Evolutionary conservation across 768 basidiomycete genomes (phyloP), one percentile per base, ranked within the genome.

Genomic region (Amanita thiersii): DNA sequence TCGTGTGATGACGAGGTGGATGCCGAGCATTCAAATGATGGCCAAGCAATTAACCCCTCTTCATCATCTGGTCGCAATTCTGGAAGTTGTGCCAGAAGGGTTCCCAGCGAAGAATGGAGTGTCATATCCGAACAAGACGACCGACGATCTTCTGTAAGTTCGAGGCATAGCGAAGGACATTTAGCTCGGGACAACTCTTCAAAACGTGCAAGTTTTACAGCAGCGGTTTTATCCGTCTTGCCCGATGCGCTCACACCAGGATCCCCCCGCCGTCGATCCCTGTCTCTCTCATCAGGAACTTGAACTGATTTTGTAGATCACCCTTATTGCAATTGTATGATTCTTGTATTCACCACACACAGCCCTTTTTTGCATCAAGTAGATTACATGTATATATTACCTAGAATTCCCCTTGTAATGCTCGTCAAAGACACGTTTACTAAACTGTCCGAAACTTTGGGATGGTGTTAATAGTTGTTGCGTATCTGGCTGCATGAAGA

Each of bases 401-500:
- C 47, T 55, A 56, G 54, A 57, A 47, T 47, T 50, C 35, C 50
- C 49, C 18, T 58, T 50, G 44, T 75, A 75, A 59, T 73, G 70
- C 50, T 75, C 70, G 44, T 70, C 66, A 33, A 97, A 80, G 15
- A 96, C 75, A 43, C 77, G 70, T 58, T 87, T 86, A 53, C 86
- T 89, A 60, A 97, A 98, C 44, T 82, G 72, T 1, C 94, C 94
- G 53, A 94, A 99, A 10, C 87, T 90, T 54, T 80, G 75, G 6
- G 69, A 62, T 23, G 66, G 58, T 3, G 82, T 79, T 17, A 98
- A 74, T 32, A 72, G 69, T 51, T 86, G 80, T 47, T 86, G 69
- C 10, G 82, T 79, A 57, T 94, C 78, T 4, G 93, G 93, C 57
- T 94, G 82, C 86, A 88, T 81, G 64, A 87, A 86, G 9, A 92